Conservation (phyloP, 345 rosid species). For the Eucalyptus sideroxylon region DNA sequence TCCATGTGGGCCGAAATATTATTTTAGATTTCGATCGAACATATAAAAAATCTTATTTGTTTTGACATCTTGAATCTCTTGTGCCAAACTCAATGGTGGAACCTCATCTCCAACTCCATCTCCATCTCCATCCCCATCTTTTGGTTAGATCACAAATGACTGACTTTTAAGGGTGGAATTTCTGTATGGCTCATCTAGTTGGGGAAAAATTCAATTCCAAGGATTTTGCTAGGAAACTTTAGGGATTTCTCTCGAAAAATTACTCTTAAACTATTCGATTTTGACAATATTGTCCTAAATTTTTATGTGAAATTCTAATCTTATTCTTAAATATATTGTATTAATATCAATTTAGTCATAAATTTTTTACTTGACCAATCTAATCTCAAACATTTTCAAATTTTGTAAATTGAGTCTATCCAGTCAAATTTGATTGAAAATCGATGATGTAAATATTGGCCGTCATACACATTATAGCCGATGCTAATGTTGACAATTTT, state of each 20-base stretch:
- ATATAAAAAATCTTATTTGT: not conserved
- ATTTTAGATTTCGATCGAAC: not conserved
- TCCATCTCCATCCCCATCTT: not conserved
- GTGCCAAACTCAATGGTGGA: not conserved
- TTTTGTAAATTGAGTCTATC: too few species aligned
- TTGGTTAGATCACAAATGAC: not conserved
- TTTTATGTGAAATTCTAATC: not conserved
- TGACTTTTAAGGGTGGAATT: not conserved
- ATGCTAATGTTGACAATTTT: too few species aligned
- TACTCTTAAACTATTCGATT: not conserved
- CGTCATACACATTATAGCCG: fast-evolving
- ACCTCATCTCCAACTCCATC: not conserved
- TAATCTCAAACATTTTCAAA: too few species aligned
- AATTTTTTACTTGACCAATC: too few species aligned
- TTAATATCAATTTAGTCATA: too few species aligned
- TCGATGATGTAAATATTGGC: too few species aligned
- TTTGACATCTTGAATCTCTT: not conserved
- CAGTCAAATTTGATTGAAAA: too few species aligned
- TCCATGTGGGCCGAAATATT: not conserved
- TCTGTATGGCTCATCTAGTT: not conserved
- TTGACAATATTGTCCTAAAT: fast-evolving
- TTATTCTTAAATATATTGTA: not conserved
- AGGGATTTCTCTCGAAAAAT: not conserved
- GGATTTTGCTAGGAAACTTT: not conserved
- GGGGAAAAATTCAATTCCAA: not conserved